Conservation (phyloP, 495 filamentous ascomycete species). For the Xylaria venustula region DNA sequence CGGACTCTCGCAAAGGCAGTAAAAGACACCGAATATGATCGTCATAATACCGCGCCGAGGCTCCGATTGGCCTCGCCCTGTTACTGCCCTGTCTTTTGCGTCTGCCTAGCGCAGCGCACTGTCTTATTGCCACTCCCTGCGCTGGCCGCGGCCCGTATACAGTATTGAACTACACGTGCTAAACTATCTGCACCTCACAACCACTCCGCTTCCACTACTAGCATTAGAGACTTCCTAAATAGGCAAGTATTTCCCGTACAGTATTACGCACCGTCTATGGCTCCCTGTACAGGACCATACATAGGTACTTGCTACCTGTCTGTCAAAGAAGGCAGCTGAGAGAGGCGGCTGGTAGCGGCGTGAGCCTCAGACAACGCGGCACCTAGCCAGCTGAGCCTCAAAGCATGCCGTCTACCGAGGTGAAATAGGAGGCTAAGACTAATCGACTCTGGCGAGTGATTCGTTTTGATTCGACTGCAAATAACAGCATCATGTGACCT, state of each 20-base stretch:
- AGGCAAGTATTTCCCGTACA: conserved; percentile 4
- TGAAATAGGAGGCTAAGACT: no score
- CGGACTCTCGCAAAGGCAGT: conserved; percentile 4
- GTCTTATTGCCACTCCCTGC: no score
- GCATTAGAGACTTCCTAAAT: neutral
- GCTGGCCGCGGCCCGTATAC: no score
- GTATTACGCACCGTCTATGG: neutral
- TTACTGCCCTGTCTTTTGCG: no score
- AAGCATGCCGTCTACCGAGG: neutral
- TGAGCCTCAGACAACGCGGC: neutral
- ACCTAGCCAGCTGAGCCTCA: neutral
- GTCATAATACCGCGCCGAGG: neutral
- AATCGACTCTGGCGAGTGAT: neutral
- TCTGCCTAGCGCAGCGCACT: neutral
- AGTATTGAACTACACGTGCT: neutral
- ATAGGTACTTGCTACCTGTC: neutral
- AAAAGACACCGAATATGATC: conserved; percentile 10
- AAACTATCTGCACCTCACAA: neutral
- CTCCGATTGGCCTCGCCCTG: conserved; percentile 4
- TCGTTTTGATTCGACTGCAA: neutral
- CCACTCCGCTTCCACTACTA: neutral
- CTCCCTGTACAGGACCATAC: neutral
- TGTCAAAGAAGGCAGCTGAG: neutral
- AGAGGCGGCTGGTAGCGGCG: conserved; percentile 3
- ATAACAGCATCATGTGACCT: no score